Conservation (phyloP, 2,329 filamentous ascomycete species). For the Pseudophaeomoniella oleicola region DNA sequence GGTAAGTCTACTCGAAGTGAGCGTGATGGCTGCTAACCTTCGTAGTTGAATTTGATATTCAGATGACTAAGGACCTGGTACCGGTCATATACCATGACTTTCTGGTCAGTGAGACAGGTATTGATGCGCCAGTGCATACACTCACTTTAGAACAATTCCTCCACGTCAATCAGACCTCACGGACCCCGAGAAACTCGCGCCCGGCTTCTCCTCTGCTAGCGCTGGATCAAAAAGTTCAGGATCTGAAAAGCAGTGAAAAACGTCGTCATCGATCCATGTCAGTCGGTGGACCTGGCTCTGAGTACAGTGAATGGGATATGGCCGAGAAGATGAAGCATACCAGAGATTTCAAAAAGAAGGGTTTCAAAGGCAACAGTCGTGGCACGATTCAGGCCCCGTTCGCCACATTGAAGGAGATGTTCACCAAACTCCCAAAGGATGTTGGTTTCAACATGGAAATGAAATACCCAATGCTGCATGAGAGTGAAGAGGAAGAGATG, state of each 20-base stretch:
- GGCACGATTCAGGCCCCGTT: conserved; percentile 94
- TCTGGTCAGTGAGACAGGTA: conserved; percentile 90
- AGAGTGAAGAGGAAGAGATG: conserved; percentile 92
- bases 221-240: conserved; percentile 7
- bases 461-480: conserved; percentile 97
- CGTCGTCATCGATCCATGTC: conserved; percentile 43
- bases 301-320: conserved; percentile 29
- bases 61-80: conserved; percentile 96
- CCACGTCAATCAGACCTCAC: conserved; percentile 54
- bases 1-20: conserved; percentile 17
- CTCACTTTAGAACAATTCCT: conserved; percentile 91
- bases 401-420: conserved; percentile 86
- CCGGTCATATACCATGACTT: conserved; percentile 99
- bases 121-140: conserved; percentile 91
- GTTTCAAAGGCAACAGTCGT: conserved; percentile 88
- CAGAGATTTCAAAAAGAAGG: conserved; percentile 82
- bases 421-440: conserved; percentile 63
- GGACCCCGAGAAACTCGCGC: conserved; percentile 29
- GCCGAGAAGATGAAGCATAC: conserved; percentile 95
- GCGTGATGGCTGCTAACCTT: no score
- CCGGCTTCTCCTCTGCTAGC: conserved; percentile 28
- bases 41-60: conserved; percentile 62
- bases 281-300: conserved; percentile 31
- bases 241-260: conserved; percentile 11
- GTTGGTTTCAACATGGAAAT: conserved; percentile 98